A percentile compares a stretch with the other conserved stretches of the same genome.
Evolutionary conservation across 1,284 basidiomycete genomes (phyloP).

Genomic region (Tylopilus sp.): DNA sequence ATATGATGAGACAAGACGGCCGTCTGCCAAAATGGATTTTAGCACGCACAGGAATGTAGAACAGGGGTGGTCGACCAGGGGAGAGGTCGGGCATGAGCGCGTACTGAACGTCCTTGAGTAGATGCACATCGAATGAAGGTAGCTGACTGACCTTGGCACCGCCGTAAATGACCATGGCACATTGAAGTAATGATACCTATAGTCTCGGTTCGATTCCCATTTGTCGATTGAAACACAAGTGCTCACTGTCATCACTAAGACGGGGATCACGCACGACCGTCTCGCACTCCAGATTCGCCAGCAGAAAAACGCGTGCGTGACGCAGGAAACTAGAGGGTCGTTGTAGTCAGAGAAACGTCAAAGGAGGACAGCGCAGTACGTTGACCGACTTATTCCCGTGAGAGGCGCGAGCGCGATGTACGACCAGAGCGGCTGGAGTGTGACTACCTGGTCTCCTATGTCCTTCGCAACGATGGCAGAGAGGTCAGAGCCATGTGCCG

Average conservation of each 20-base stretch:
- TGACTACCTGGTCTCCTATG: neutral
- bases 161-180: neutral
- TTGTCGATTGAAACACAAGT: no score
- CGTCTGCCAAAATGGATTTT: neutral
- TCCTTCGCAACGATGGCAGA: neutral
- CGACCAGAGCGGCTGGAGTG: neutral
- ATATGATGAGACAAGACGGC: neutral
- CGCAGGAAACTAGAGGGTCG: neutral
- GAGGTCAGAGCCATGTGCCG: neutral
- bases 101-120: neutral
- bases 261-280: neutral
- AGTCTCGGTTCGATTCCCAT: neutral
- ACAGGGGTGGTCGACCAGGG: no score
- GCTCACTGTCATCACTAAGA: neutral
- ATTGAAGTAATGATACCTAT: neutral
- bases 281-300: neutral
- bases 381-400: neutral
- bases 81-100: no score
- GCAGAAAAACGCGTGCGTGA: no score
- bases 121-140: no score
- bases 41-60: no score
- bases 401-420: neutral
- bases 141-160: neutral
- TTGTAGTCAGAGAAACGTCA: neutral
- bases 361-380: no score